phyloP scores from a whole-genome alignment of 371 early-diverging fungal species.

The Mucor ambiguus region DNA sequence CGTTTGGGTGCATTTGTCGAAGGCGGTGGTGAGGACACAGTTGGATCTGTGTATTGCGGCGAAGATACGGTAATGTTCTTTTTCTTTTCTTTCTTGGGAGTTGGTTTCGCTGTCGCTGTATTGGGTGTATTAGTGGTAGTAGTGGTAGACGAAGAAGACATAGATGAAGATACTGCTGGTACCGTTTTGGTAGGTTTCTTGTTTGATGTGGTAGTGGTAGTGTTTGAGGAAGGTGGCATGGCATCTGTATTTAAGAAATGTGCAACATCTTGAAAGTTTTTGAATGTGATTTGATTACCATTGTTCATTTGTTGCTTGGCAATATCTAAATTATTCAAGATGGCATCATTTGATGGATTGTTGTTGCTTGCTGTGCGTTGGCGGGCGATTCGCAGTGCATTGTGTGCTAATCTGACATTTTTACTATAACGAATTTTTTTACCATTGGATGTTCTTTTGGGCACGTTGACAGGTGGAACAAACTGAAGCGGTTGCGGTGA shows the following conservation, averaged over 20 bases:
- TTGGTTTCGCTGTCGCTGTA: not conserved
- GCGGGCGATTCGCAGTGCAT: constrained; percentile 39
- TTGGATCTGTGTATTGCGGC: not conserved
- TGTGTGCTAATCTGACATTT: constrained; percentile 40
- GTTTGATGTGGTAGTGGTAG: not conserved
- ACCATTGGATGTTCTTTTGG: constrained; percentile 45
- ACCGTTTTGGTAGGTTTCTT: not conserved
- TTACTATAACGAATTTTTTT: constrained; percentile 49
- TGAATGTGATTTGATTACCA: constrained; percentile 13
- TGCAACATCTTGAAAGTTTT: constrained; percentile 20
- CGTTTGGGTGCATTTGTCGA: constrained; percentile 17
- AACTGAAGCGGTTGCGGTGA: constrained; percentile 23
- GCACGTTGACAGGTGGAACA: constrained; percentile 26
- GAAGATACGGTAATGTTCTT: not conserved
- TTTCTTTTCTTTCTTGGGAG: not conserved
- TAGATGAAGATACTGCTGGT: not conserved
- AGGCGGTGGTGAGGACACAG: constrained; percentile 3
- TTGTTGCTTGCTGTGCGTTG: constrained; percentile 26
- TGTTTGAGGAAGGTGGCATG: not conserved
- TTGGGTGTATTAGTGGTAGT: not conserved
- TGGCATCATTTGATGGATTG: constrained; percentile 28
- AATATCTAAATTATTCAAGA: constrained; percentile 22
- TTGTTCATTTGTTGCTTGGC: constrained; percentile 18
- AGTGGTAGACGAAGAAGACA: not conserved
- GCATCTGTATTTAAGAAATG: constrained; percentile 15